These are phyloP conservation scores for Alternaria infectoria DNA, from an alignment of 2,329 filamentous ascomycete species.

Conservation along the genomic window DNA sequence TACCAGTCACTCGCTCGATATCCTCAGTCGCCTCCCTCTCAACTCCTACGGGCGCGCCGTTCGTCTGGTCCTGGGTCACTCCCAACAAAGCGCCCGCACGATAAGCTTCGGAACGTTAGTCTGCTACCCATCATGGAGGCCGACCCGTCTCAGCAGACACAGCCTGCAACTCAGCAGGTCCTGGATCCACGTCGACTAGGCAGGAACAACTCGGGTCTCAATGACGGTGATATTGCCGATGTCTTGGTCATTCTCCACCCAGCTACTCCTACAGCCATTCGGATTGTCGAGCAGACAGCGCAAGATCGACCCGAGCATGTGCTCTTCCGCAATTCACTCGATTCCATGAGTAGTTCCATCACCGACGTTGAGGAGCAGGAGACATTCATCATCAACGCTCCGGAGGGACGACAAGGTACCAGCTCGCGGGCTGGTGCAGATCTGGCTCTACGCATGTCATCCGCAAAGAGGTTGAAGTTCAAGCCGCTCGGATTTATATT, in stretches of 20 bases:
- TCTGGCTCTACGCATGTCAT: constrained; percentile 81
- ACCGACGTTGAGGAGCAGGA: constrained; percentile 50
- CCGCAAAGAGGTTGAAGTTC: constrained; percentile 64
- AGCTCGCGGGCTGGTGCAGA: constrained; percentile 54
- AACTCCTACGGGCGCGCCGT: background rate
- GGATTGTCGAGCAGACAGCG: constrained; percentile 68
- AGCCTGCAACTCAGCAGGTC: constrained; percentile 76
- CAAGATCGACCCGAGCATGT: constrained; percentile 64
- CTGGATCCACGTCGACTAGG: constrained; percentile 81
- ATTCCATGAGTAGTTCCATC: constrained; percentile 46
- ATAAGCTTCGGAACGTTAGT: background rate
- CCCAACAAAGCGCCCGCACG: background rate
- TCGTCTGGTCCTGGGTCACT: background rate
- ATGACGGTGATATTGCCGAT: constrained; percentile 81
- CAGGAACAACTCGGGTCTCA: constrained; percentile 81
- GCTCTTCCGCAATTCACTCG: constrained; percentile 55
- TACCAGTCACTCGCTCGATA: background rate
- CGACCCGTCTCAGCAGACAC: constrained; percentile 53
- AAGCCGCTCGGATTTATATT: constrained; percentile 80
- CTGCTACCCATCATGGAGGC: constrained; percentile 20
- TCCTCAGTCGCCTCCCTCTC: background rate
- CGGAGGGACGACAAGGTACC: constrained; percentile 24
- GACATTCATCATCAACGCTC: constrained; percentile 57
- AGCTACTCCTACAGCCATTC: constrained; percentile 72
- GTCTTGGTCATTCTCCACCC: constrained; percentile 90